These are phyloP conservation scores for Vachellia collinsii DNA, from an alignment of 306 rosid genomes.

Conservation along the genomic window DNA sequence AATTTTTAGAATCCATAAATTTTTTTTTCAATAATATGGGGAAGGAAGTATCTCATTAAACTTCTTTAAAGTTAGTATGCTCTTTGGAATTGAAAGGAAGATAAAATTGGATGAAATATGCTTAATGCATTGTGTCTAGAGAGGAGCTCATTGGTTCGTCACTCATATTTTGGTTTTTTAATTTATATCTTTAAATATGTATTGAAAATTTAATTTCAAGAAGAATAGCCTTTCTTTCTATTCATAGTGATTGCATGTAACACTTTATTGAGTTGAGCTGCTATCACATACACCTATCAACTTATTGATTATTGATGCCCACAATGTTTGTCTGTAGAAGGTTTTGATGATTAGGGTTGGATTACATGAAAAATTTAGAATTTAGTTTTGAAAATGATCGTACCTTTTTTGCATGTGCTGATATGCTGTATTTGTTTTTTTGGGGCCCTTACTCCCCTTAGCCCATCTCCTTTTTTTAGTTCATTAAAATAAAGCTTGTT, in stretches of 20 bases:
- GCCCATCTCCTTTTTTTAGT: neutral
- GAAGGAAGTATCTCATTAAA: neutral
- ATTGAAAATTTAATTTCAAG: slow-evolving; percentile 7
- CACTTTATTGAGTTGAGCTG: slow-evolving; percentile 1
- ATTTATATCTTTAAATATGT: neutral
- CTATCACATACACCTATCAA: neutral
- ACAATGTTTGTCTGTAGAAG: neutral
- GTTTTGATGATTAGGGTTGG: slow-evolving; percentile 16
- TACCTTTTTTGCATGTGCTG: neutral
- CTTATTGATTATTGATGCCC: neutral
- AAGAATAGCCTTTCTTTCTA: neutral
- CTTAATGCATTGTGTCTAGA: neutral
- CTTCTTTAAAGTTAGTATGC: neutral
- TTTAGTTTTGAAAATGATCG: slow-evolving; percentile 5
- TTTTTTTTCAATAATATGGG: neutral
- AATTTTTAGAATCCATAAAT: neutral
- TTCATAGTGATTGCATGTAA: neutral
- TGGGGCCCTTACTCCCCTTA: neutral
- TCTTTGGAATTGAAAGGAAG: neutral
- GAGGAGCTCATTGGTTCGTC: slow-evolving; percentile 4
- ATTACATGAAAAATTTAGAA: slow-evolving; percentile 5
- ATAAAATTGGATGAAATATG: slow-evolving; percentile 1
- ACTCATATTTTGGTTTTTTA: neutral
- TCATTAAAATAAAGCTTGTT: neutral
- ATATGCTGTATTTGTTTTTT: neutral